These are phyloP conservation scores for Apophysomyces variabilis DNA, from an alignment of 371 early-diverging fungal genomes.

Conservation along the genomic window DNA sequence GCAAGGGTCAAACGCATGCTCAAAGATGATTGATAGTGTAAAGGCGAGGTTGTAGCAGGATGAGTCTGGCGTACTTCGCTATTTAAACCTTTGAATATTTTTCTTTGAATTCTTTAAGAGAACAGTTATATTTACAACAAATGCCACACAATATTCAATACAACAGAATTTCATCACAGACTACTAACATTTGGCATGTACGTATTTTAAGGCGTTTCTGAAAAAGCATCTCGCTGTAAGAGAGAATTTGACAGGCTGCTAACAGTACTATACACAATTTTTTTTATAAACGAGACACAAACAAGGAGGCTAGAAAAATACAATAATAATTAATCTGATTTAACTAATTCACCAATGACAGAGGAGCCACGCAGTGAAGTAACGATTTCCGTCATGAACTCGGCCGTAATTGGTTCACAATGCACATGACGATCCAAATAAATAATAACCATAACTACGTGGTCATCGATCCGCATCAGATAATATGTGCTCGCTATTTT, in stretches of 20 bases:
- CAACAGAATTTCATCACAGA: slow-evolving; percentile 6
- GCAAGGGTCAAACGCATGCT: slow-evolving; percentile 14
- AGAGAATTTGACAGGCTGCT: slow-evolving; percentile 12
- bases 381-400: slow-evolving; percentile 54
- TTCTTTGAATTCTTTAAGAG: slow-evolving; percentile 5
- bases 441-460: slow-evolving; percentile 62
- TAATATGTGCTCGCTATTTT: slow-evolving; percentile 65
- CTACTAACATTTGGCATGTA: slow-evolving; percentile 11
- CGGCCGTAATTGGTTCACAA: slow-evolving; percentile 55
- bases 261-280: not conserved
- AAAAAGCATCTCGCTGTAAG: not conserved
- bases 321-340: slow-evolving; percentile 23
- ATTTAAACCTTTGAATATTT: not conserved
- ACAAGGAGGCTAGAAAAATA: not conserved
- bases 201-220: slow-evolving; percentile 1
- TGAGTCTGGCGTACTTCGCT: not conserved
- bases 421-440: slow-evolving; percentile 61
- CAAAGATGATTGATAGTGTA: not conserved
- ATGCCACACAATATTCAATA: not conserved
- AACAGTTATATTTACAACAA: slow-evolving; percentile 9
- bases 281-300: slow-evolving; percentile 3
- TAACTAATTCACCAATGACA: slow-evolving; percentile 44
- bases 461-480: slow-evolving; percentile 58
- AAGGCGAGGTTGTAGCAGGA: not conserved
- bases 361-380: slow-evolving; percentile 41